These are phyloP conservation scores for Pseudonectria foliicola DNA, from an alignment of 2,329 filamentous ascomycete species.

Conservation along the genomic window DNA sequence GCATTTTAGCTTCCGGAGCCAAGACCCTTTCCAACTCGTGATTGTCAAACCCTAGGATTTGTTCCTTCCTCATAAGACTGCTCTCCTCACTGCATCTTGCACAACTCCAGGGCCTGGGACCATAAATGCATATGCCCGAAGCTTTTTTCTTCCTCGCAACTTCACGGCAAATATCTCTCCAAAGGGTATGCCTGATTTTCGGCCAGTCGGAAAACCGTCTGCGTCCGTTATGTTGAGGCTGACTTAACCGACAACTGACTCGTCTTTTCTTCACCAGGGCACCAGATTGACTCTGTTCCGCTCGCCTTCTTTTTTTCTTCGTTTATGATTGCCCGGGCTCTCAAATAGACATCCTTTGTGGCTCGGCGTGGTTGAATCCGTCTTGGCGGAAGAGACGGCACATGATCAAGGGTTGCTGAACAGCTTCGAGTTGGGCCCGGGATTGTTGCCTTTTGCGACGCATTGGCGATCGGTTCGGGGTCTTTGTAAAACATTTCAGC, in stretches of 20 bases:
- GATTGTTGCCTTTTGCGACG: not conserved
- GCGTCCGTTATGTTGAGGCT: not conserved
- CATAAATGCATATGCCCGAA: not conserved
- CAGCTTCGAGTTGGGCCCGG: not conserved
- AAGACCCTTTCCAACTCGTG: not conserved
- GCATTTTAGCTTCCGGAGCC: conserved; percentile 1
- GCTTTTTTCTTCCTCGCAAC: not conserved
- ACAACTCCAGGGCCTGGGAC: conserved; percentile 1
- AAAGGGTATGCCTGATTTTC: not conserved
- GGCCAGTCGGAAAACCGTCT: not conserved
- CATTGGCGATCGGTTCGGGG: not conserved
- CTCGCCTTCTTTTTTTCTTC: not conserved
- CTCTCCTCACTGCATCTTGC: not conserved
- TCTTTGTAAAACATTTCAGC: not conserved
- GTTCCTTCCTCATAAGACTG: too few species aligned
- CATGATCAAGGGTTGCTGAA: not conserved
- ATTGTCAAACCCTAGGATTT: not conserved
- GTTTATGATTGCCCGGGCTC: not conserved
- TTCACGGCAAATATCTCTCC: not conserved
- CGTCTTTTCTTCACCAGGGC: not conserved
- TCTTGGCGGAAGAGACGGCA: not conserved
- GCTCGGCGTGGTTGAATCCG: conserved; percentile 3
- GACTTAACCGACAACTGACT: not conserved
- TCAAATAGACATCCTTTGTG: not conserved
- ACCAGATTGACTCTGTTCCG: not conserved